phyloP scores from a whole-genome alignment of 2,329 filamentous ascomycete species.

The Diaporthe humulicola region DNA sequence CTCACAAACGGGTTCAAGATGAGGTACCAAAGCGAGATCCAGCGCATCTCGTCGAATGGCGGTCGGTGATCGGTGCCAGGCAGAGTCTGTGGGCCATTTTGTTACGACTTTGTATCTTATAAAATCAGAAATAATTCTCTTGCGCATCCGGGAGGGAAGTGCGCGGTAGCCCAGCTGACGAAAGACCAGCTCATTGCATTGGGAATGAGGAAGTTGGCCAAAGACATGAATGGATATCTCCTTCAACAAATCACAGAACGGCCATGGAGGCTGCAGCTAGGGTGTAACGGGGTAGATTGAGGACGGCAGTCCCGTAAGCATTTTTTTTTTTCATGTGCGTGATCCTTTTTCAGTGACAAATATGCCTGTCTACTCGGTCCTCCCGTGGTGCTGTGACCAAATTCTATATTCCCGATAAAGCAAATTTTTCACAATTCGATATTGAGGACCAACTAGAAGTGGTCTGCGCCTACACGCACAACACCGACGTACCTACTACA shows the following conservation, averaged over 20 bases:
- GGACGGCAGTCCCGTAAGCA: neutral
- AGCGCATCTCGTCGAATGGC: slow-evolving; percentile 64
- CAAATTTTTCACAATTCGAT: neutral
- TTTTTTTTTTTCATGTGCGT: neutral
- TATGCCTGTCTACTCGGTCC: neutral
- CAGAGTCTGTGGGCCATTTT: neutral
- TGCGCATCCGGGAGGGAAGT: neutral
- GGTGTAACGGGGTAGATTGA: neutral
- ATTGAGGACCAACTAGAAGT: too few relatives aligned
- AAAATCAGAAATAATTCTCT: slow-evolving; percentile 21
- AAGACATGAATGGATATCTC: neutral
- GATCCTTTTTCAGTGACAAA: neutral
- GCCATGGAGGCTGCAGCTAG: neutral
- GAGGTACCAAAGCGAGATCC: slow-evolving; percentile 76
- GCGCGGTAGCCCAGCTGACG: neutral
- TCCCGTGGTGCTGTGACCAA: too few relatives aligned
- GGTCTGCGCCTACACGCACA: neutral
- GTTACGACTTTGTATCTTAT: slow-evolving; percentile 23
- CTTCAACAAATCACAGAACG: neutral
- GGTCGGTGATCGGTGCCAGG: slow-evolving; percentile 34
- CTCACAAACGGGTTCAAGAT: slow-evolving; percentile 98
- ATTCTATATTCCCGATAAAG: neutral
- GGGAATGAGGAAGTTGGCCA: neutral
- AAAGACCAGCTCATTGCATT: neutral
- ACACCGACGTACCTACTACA: too few relatives aligned